These are phyloP conservation scores for Cystobasidium pallidum DNA, from an alignment of 1,284 basidiomycete genomes.

Conservation along the genomic window DNA sequence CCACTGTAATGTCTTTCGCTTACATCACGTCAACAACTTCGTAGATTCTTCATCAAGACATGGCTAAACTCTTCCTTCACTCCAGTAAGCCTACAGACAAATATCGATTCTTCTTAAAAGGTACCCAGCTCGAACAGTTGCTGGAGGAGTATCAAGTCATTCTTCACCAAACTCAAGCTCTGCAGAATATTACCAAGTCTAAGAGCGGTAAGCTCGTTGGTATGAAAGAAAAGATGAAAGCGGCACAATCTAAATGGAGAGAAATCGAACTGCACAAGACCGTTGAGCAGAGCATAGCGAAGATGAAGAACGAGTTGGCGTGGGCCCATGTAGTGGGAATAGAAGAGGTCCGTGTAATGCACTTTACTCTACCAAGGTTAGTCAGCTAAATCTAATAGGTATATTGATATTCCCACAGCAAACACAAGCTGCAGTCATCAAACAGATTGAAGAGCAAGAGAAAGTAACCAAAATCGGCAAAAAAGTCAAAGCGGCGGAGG, in stretches of 20 bases:
- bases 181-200: conserved; percentile 50
- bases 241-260: conserved; percentile 67
- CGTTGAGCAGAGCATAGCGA: conserved; percentile 68
- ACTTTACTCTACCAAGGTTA: neutral
- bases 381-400: no score
- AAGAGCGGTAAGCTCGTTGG: conserved; percentile 72
- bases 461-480: conserved; percentile 51
- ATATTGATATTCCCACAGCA: conserved; percentile 25
- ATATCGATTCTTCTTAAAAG: conserved; percentile 92
- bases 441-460: conserved; percentile 31
- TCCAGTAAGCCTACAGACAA: conserved; percentile 82
- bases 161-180: conserved; percentile 45
- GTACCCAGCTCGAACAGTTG: conserved; percentile 87
- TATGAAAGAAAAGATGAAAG: conserved; percentile 65
- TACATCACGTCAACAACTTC: neutral
- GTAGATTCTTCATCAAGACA: conserved; percentile 57
- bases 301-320: conserved; percentile 77
- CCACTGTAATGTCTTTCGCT: neutral
- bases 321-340: conserved; percentile 78
- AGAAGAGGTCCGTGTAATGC: conserved; percentile 61
- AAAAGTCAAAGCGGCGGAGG: conserved; percentile 33
- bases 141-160: conserved; percentile 77
- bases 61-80: conserved; percentile 81
- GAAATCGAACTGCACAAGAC: conserved; percentile 74
- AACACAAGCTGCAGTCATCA: conserved; percentile 30